Evolutionary conservation across 2,329 filamentous ascomycete genomes (phyloP), one percentile per base, ranked within the genome.

Genomic region (Knufia petricola): DNA sequence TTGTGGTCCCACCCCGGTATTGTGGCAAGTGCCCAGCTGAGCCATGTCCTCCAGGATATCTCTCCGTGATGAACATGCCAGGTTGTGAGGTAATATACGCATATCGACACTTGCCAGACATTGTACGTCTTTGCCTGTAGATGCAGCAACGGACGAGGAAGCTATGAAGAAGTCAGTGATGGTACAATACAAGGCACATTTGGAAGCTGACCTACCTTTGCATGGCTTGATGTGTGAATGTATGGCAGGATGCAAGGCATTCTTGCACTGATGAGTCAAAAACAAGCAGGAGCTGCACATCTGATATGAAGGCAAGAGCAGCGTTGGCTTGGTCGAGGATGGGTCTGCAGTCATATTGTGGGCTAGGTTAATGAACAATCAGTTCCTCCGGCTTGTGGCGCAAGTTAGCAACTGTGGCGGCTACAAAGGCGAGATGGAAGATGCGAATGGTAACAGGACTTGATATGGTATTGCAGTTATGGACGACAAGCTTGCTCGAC

Each of bases 201-300:
- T n/a, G n/a, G n/a, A n/a, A n/a, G n/a, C n/a, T n/a, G n/a, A 30
- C 32, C 6, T 36, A 36, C 32, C 32, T 36, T 7, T 36, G 10
- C 10, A n/a, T 36, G 32, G 6, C 32, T 36, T 36, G 4, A 6
- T 36, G 7, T 13, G 15, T 8, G 10, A 4, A 36, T 4, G 32
- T 13, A 41, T 21, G 24, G 8, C 7, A 15, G 39, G 10, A 17
- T 41, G 39, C 13, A 41, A 28, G 4, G 20, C 39, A 20, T 41
- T 41, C 23, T 26, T 41, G 39, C 20, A 24, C 6, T 23, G 8
- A 26, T 41, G 39, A 4, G 19, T 4, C 3, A 41, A 20, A 19
- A 13, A 24, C 20, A 41, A 41, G 24, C 39, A 41, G 19, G 39
- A 41, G 39, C 39, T 41, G 24, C 39, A 41, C 39, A n/a, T 24